Base-by-base conservation (phyloP, 2,329 filamentous ascomycete species). In the Grosmannia huntii region DNA sequence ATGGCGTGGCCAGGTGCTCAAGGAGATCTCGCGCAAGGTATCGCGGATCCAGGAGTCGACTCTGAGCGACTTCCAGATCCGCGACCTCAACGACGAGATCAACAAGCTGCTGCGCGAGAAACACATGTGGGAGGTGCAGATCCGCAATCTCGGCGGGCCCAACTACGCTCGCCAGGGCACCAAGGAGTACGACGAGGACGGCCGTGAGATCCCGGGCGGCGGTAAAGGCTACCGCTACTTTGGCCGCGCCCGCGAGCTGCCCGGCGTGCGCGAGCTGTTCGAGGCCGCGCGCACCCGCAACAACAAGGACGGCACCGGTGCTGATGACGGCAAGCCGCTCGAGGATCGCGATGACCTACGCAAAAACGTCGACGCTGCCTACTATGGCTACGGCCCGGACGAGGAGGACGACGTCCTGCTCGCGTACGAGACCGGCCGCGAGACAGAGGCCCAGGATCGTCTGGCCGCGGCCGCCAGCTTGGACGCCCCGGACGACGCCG, bases 81-180 rank as follows among this genome's bases (percentile, higher is more conserved):
- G 94, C 68, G 94, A 99, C 73, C 78, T 99, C 69, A 99, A 99
- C 75, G 94, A 99, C 72, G 94, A 99, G 74, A 95, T 99, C 78
- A 99, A 99, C 78, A 95, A 96, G 75, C 81, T 96, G 62, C 96
- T 99, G 89, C 85, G 90, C 63, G 94, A 99, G 76, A 99, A 99
- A 74, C 90, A 95, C 80, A 91, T 95, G 81, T 99, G 94, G 94
- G 94, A 99, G 77, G 83, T 94, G 65, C 90, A 96, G 73, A 96
- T 99, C 65, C 82, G 91, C 60, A 95, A 95, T 67, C 71, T 97
- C 27, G 94, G 94, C n/a, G 94, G 94, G 2, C 94, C 94, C 33
- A 97, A 97, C 72, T 99, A 97, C 71, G 95, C 94, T 87, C 80
- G 57, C 82, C 5, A 81, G 79, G 0, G 55, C 58, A 27, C 78